A percentile compares a stretch with the other conserved stretches of the same genome.
Conservation (phyloP, 2,329 filamentous ascomycete species). For the Xylariaceae sp. region DNA sequence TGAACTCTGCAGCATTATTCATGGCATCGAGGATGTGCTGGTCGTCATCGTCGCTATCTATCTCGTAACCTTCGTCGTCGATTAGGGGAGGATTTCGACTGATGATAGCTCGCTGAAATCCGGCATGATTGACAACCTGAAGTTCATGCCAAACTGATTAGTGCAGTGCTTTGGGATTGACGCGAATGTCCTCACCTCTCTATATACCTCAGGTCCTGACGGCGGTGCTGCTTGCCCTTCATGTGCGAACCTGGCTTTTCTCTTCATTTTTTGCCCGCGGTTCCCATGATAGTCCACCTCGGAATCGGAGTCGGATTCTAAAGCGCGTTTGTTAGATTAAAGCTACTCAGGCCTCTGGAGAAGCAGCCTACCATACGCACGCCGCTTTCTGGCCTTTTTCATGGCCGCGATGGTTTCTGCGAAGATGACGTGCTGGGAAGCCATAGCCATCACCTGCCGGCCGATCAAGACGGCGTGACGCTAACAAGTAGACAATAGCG, state of each 20-base stretch:
- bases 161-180: not conserved
- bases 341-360: conserved; percentile 1
- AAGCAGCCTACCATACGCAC: conserved; percentile 51
- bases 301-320: conserved; percentile 75
- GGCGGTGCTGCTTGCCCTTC: conserved; percentile 64
- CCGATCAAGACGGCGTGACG: conserved; percentile 3
- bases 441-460: conserved; percentile 19
- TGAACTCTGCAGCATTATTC: conserved; percentile 59
- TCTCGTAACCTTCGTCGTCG: conserved; percentile 73
- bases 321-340: conserved; percentile 24
- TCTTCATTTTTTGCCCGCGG: conserved; percentile 75
- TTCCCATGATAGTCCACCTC: conserved; percentile 65
- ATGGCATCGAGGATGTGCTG: conserved; percentile 57
- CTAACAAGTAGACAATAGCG: not conserved
- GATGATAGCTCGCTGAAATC: conserved; percentile 67
- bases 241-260: conserved; percentile 64
- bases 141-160: conserved; percentile 14
- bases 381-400: conserved; percentile 62
- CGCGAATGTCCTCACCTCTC: conserved; percentile 51
- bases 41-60: conserved; percentile 67
- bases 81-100: conserved; percentile 66
- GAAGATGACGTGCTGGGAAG: conserved; percentile 57
- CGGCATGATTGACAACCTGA: conserved; percentile 67
- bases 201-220: conserved; percentile 62
- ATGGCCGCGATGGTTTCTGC: conserved; percentile 62